Evolutionary conservation across 805 yeast genomes (phyloP), one percentile per base, ranked within the genome.

Genomic region (Myxozyma neglecta): DNA sequence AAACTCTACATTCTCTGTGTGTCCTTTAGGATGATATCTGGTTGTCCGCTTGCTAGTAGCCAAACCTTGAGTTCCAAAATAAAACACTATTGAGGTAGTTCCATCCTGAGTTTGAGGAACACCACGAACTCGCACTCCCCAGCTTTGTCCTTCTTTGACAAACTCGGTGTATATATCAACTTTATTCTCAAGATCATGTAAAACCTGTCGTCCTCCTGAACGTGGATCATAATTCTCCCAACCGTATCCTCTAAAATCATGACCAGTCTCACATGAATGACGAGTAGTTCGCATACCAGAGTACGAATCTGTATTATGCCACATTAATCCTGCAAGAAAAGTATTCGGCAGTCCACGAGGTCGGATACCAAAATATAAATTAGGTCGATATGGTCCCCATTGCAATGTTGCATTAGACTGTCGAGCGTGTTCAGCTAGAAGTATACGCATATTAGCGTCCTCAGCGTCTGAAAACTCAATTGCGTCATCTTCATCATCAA

Each of bases 341-440:
- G 93, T 84, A 40, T 84, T 80, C 1, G 97, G 97, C 2, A 88
- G 70, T 10, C 61, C 65, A 52, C 93, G 78, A 2, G 98, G 97
- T 50, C 92, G 80, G 51, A 94, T 76, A 1, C 98, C 98, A 62
- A 92, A 77, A 74, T 92, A 94, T 47, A 90, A 78, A 59, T 90
- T 88, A 8, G 97, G 86, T 65, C 97, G 77, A 74, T 91, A 93
- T 0, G 98, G 96, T 0, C 96, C 98, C 99, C 99, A 93, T 37
- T 84, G 73, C 34, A 89, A 76, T 1, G 90, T 81, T 46, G 80
- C 75, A 52, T 79, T 76, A 6, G 82, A 78, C 40, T 76, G 74
- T 34, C 71, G 61, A 11, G 76, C 61, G 59, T 75, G 79, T 40
- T 75, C 74, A 7, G 52, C 47, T 24, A 54, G 39, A 1, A 61